phyloP scores from a whole-genome alignment of 1,139 yeast species.

The Pichia sp. region DNA sequence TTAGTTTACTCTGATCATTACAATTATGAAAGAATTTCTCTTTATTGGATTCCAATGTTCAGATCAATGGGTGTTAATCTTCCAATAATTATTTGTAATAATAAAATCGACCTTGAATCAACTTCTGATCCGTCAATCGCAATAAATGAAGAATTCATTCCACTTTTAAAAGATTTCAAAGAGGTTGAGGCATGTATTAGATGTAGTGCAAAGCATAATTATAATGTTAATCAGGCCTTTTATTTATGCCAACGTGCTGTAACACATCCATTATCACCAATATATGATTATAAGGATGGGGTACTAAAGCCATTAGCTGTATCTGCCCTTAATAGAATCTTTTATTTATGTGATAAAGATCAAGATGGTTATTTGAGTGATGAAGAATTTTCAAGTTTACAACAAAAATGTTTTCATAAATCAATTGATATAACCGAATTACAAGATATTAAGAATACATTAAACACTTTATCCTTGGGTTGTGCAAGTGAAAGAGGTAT shows the following conservation, averaged over 20 bases:
- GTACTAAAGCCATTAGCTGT: slow-evolving; percentile 70
- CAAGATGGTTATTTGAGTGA: slow-evolving; percentile 79
- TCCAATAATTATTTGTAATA: slow-evolving; percentile 88
- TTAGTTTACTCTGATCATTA: slow-evolving; percentile 88
- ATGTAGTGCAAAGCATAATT: slow-evolving; percentile 72
- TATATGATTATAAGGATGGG: slow-evolving; percentile 88
- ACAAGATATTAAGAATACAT: slow-evolving; percentile 40
- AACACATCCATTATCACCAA: slow-evolving; percentile 88
- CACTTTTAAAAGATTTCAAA: slow-evolving; percentile 81
- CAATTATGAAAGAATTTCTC: slow-evolving; percentile 82
- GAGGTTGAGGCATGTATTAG: slow-evolving; percentile 90
- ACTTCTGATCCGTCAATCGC: slow-evolving; percentile 26
- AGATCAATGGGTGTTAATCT: slow-evolving; percentile 87
- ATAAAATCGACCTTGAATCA: slow-evolving; percentile 53
- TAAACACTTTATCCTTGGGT: slow-evolving; percentile 28
- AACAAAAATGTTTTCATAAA: slow-evolving; percentile 67
- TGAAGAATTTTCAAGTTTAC: slow-evolving; percentile 62
- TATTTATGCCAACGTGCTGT: slow-evolving; percentile 89
- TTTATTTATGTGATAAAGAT: slow-evolving; percentile 79
- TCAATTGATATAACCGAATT: slow-evolving; percentile 48
- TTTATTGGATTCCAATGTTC: slow-evolving; percentile 92
- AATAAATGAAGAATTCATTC: slow-evolving; percentile 71
- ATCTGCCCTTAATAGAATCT: slow-evolving; percentile 71
- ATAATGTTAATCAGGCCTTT: slow-evolving; percentile 81
- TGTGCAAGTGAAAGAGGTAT: slow-evolving; percentile 41